A percentile compares a stretch with the other conserved stretches of the same genome.
phyloP scores from a whole-genome alignment of 345 rosid species.

The Geranium brycei region DNA sequence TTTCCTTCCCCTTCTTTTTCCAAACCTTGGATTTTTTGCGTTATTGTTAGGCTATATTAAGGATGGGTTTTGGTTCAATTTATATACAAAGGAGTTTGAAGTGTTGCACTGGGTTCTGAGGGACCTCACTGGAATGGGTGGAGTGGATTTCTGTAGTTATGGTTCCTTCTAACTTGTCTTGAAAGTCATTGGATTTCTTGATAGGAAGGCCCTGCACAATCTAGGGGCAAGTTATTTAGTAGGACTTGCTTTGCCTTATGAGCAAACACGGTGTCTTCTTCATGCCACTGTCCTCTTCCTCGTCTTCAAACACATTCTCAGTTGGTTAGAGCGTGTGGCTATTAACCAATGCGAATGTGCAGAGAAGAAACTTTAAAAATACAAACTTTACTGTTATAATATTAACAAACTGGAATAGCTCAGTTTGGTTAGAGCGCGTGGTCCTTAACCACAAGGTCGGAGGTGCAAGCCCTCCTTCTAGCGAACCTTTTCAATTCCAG shows the following conservation, averaged over 20 bases:
- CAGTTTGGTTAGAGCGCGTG: slow-evolving; percentile 55
- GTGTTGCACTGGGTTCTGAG: slow-evolving; percentile 78
- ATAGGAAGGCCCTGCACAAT: no score
- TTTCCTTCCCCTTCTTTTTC: no score
- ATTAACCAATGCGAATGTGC: no score
- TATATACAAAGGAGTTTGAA: not conserved
- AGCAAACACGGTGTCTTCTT: not conserved
- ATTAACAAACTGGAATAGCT: slow-evolving; percentile 41
- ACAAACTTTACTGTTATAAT: no score
- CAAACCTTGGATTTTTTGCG: no score
- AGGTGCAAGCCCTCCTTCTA: slow-evolving; percentile 19
- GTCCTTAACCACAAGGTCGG: slow-evolving; percentile 56
- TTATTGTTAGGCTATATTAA: no score
- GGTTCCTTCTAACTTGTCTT: not conserved
- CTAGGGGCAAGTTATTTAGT: not conserved
- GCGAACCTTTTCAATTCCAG: slow-evolving; percentile 1
- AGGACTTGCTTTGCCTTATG: not conserved
- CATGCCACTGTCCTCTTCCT: not conserved
- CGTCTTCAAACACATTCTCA: slow-evolving; percentile 18
- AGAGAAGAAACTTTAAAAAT: no score
- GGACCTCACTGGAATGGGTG: slow-evolving; percentile 24
- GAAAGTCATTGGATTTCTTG: not conserved
- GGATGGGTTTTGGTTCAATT: slow-evolving; percentile 4
- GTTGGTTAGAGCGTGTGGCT: slow-evolving; percentile 89
- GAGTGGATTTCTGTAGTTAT: slow-evolving; percentile 13